phyloP scores from a whole-genome alignment of 768 basidiomycete genomes.

The Termitomyces sp. region DNA sequence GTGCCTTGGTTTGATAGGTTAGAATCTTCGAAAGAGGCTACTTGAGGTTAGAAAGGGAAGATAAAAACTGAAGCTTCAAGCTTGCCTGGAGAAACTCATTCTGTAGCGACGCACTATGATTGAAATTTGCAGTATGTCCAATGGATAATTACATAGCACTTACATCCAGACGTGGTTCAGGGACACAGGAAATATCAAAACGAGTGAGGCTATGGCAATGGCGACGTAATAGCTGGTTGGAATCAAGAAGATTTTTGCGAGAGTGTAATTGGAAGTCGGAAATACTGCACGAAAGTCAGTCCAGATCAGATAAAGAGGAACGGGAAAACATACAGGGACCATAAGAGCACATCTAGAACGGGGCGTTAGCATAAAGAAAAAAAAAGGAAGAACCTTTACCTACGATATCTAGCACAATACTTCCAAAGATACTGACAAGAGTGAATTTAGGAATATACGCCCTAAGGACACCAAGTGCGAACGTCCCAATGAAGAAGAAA shows the following conservation, averaged over 20 bases:
- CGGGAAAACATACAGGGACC: constrained; percentile 25
- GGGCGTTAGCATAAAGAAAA: not conserved
- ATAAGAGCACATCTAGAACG: constrained; percentile 28
- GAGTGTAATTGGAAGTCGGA: constrained; percentile 32
- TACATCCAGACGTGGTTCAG: constrained; percentile 38
- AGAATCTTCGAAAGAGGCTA: constrained; percentile 31
- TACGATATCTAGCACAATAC: constrained; percentile 39
- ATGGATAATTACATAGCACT: not conserved
- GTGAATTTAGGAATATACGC: constrained; percentile 36
- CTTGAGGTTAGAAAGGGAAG: not conserved
- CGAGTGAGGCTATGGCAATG: constrained; percentile 30
- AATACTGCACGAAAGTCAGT: constrained; percentile 23
- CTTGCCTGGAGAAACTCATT: constrained; percentile 26
- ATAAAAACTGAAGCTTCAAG: not conserved
- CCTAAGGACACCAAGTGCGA: constrained; percentile 30
- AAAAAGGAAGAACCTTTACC: not conserved
- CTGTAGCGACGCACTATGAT: constrained; percentile 21
- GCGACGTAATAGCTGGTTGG: constrained; percentile 36
- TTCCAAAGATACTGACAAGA: constrained; percentile 37
- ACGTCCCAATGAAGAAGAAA: constrained; percentile 39
- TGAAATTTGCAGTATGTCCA: not conserved
- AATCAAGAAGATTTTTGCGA: constrained; percentile 35
- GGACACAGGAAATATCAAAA: constrained; percentile 40
- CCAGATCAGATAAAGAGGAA: not conserved
- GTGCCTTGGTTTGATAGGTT: constrained; percentile 26